Conservation (phyloP, 164 flowering plant species). For the Nymphaea colorata region DNA sequence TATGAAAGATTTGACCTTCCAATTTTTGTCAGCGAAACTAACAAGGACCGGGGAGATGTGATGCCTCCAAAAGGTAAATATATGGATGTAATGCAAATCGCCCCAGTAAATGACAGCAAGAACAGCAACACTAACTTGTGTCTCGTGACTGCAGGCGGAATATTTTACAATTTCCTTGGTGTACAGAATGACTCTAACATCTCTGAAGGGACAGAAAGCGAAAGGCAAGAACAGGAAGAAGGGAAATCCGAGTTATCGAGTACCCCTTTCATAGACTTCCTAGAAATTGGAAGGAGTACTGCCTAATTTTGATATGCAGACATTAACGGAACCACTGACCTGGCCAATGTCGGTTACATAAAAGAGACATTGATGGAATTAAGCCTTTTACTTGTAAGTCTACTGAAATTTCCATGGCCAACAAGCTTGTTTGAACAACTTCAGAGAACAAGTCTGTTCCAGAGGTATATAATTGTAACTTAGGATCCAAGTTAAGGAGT, state of each 20-base stretch:
- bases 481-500: too few species aligned
- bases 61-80: conserved; percentile 8
- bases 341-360: not conserved
- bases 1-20: conserved; percentile 7
- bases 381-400: not conserved
- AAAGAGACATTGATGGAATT: not conserved
- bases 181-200: conserved; percentile 41
- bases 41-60: not conserved
- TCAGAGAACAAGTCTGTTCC: too few species aligned
- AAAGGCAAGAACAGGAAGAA: conserved; percentile 39
- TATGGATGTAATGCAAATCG: conserved; percentile 19
- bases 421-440: too few species aligned
- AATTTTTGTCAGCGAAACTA: conserved; percentile 4
- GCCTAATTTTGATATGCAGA: not conserved
- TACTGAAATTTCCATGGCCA: conserved; percentile 10
- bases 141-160: not conserved
- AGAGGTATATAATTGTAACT: too few species aligned
- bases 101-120: conserved; percentile 14
- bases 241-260: conserved; percentile 17
- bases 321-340: not conserved
- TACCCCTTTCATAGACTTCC: conserved; percentile 49
- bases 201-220: conserved; percentile 38
- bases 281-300: conserved; percentile 24
- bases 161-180: conserved; percentile 55
- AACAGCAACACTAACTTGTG: too few species aligned